Evolutionary conservation across 306 rosid genomes (phyloP).

Genomic region (Acacia crassicarpa): DNA sequence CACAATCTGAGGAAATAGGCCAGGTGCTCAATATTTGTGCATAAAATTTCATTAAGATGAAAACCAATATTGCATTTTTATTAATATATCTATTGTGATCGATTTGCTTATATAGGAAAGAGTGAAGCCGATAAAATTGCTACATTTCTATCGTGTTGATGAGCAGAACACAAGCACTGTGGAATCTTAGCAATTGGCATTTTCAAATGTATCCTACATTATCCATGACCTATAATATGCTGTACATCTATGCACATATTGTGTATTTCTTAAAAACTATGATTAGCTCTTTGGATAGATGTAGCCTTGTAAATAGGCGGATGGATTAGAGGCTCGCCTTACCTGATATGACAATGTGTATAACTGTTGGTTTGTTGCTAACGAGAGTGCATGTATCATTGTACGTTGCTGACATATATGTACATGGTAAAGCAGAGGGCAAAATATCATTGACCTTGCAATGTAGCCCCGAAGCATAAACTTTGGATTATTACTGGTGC

Average conservation of each 20-base stretch:
- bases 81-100: constrained; percentile 16
- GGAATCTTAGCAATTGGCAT: constrained; percentile 20
- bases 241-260: constrained; percentile 18
- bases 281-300: constrained; percentile 27
- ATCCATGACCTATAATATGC: neutral
- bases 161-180: constrained; percentile 26
- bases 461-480: neutral
- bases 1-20: constrained; percentile 39
- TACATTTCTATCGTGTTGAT: constrained; percentile 71
- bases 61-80: constrained; percentile 8
- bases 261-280: constrained; percentile 9
- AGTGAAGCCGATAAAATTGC: constrained; percentile 67
- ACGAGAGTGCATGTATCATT: constrained; percentile 7
- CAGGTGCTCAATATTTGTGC: constrained; percentile 50
- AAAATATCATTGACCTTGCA: constrained; percentile 17
- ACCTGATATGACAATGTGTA: constrained; percentile 34
- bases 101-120: constrained; percentile 61
- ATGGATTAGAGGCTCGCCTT: constrained; percentile 25
- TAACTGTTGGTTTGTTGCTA: constrained; percentile 31
- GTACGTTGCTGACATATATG: constrained; percentile 26
- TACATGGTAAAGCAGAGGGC: constrained; percentile 29
- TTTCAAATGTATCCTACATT: constrained; percentile 1
- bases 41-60: constrained; percentile 9
- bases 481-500: neutral
- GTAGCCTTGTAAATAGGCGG: constrained; percentile 3